Evolutionary conservation across 2,329 filamentous ascomycete species (phyloP).

Genomic region (Diaporthe longicolla): DNA sequence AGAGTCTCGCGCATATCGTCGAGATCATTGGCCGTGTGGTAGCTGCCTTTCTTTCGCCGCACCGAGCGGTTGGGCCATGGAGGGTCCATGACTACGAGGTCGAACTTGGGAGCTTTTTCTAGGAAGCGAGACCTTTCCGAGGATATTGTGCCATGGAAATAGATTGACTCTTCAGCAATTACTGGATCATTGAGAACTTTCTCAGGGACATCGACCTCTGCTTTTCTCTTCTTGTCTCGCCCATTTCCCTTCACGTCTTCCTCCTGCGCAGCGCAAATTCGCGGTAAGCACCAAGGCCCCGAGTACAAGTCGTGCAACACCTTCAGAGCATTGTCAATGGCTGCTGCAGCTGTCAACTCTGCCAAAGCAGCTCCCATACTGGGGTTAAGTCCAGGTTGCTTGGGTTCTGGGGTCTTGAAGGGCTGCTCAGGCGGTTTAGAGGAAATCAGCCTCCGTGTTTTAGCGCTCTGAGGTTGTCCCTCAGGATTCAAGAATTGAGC

Average conservation of each 20-base stretch:
- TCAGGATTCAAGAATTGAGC: conserved; percentile 67
- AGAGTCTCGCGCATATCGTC: conserved; percentile 65
- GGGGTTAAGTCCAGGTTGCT: conserved; percentile 49
- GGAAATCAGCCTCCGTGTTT: conserved; percentile 60
- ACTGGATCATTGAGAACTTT: conserved; percentile 40
- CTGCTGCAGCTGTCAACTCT: conserved; percentile 67
- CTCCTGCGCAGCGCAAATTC: conserved; percentile 46
- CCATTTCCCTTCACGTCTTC: neutral
- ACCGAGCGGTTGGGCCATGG: conserved; percentile 87
- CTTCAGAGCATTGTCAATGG: conserved; percentile 60
- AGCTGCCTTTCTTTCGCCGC: conserved; percentile 67
- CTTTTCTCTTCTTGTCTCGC: conserved; percentile 40
- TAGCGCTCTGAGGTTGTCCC: neutral
- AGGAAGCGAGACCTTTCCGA: conserved; percentile 58
- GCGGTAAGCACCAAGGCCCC: conserved; percentile 64
- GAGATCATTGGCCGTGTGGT: conserved; percentile 62
- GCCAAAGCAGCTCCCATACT: conserved; percentile 64
- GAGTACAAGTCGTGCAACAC: conserved; percentile 52
- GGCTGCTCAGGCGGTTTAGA: conserved; percentile 58
- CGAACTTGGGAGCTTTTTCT: conserved; percentile 66
- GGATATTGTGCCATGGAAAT: conserved; percentile 65
- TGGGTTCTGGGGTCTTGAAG: conserved; percentile 67
- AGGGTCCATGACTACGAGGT: conserved; percentile 80
- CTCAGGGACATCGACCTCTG: conserved; percentile 38
- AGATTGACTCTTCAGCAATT: conserved; percentile 59